Evolutionary conservation across 176 grass and related monocot species (phyloP), one percentile per base, ranked within the genome.

Genomic region (Cenchrus fungigraminus): DNA sequence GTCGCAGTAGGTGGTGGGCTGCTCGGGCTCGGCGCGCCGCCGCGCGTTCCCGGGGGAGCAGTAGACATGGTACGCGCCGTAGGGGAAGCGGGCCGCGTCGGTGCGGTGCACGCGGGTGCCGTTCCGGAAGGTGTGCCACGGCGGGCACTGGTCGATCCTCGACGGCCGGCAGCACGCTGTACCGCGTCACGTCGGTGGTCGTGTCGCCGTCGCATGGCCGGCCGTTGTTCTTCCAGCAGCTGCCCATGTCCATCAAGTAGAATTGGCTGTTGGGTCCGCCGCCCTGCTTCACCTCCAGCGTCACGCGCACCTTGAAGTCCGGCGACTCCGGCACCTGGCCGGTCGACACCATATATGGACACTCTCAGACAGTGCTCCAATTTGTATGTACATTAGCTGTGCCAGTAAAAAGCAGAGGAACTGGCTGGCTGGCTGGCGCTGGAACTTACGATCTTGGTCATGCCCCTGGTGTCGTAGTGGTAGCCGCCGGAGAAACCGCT

Each of bases 171-270:
- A 98, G 92, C 95, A 98, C 2, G 87, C 89, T 93, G 89, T 98
- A 98, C 43, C 95, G 91, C 0, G 95, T 98, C 63, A 98, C 95
- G 65, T 98, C 92, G 4, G 87, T 93, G 28, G 82, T 15, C 8
- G 79, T 78, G 68, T 98, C 91, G 54, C 95, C 95, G 55, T 98
- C 91, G 82, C 95, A 98, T 13, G 92, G 63, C 0, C 52, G 9
- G 5, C 95, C 95, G 54, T 78, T 88, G 92, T 97, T 97, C 88
- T 97, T 97, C 95, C 95, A 97, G 80, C 95, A 97, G 86, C 92
- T 90, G 19, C 95, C 95, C 92, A 97, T 97, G 89, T 97, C 95
- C 84, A 97, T 82, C 34, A 97, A 84, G 79, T 97, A 97, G 82
- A 97, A 97, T 81, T 95, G 95, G 92, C 90, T 95, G 71, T 87